phyloP scores from a whole-genome alignment of 805 yeast genomes.

The Isabelozyma heimii region DNA sequence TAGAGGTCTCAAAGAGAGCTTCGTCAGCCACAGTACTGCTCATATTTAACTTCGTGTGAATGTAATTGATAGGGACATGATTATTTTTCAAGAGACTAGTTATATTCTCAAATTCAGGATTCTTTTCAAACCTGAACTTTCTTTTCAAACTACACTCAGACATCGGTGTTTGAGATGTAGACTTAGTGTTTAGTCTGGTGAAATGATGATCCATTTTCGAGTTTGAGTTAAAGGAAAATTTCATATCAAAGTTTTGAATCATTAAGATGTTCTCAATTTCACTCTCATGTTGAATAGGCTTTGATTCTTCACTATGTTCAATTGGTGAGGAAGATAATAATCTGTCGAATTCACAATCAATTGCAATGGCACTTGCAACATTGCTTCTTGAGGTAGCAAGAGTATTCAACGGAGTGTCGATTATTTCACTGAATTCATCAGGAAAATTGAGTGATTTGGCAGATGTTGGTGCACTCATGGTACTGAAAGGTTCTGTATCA shows the following conservation, averaged over 20 bases:
- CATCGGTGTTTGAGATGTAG: slow-evolving; percentile 1
- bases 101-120: neutral
- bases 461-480: neutral
- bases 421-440: slow-evolving; percentile 23
- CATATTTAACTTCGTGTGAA: slow-evolving; percentile 13
- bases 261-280: neutral
- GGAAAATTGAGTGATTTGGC: slow-evolving; percentile 4
- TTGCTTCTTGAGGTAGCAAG: slow-evolving; percentile 12
- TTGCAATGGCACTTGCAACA: slow-evolving; percentile 13
- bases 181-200: slow-evolving; percentile 3
- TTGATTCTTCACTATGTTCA: slow-evolving; percentile 2
- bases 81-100: slow-evolving; percentile 3
- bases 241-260: slow-evolving; percentile 2
- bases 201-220: slow-evolving; percentile 6
- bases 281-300: neutral
- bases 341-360: slow-evolving; percentile 28
- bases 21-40: neutral
- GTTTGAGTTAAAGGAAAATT: slow-evolving; percentile 3
- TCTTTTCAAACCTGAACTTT: slow-evolving; percentile 3
- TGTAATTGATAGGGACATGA: slow-evolving; percentile 16
- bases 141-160: slow-evolving; percentile 2
- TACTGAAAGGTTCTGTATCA: neutral
- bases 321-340: slow-evolving; percentile 25
- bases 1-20: neutral
- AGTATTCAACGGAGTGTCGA: slow-evolving; percentile 25